phyloP scores from a whole-genome alignment of 2,329 filamentous ascomycete genomes.

The Exophiala bonariae region DNA sequence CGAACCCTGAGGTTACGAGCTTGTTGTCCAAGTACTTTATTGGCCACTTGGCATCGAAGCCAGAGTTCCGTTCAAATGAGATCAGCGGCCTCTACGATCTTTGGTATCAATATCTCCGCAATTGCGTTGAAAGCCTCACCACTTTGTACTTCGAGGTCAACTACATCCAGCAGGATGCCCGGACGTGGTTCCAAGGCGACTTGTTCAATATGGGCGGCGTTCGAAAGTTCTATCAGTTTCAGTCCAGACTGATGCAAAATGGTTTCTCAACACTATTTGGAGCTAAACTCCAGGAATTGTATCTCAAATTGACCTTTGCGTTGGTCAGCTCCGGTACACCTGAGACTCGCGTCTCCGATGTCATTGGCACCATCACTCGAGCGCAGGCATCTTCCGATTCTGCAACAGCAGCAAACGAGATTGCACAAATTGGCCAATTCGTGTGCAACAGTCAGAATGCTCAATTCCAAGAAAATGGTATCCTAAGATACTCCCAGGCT shows the following conservation, averaged over 20 bases:
- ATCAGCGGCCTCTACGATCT: conserved; percentile 16
- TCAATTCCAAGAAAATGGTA: conserved; percentile 15
- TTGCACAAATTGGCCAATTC: conserved; percentile 14
- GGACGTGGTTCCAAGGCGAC: conserved; percentile 17
- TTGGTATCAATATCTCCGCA: conserved; percentile 18
- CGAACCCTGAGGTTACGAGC: conserved; percentile 16
- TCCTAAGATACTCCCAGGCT: conserved; percentile 13
- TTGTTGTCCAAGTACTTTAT: conserved; percentile 17
- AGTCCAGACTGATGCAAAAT: conserved; percentile 17
- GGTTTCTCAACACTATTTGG: conserved; percentile 17
- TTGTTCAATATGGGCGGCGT: conserved; percentile 17
- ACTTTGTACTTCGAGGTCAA: conserved; percentile 19
- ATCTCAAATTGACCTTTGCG: conserved; percentile 17
- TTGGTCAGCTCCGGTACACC: conserved; percentile 11
- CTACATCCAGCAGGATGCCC: conserved; percentile 13
- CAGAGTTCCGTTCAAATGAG: conserved; percentile 8
- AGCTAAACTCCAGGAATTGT: conserved; percentile 16
- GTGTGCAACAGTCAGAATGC: conserved; percentile 19
- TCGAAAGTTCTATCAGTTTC: conserved; percentile 17
- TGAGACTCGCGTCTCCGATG: conserved; percentile 13
- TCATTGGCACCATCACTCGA: conserved; percentile 18
- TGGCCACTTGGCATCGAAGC: conserved; percentile 14
- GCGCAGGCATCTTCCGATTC: conserved; percentile 10
- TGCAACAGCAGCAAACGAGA: conserved; percentile 10
- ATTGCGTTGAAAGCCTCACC: conserved; percentile 16